Evolutionary conservation across 2,329 filamentous ascomycete species (phyloP).

Genomic region (Cercospora sp.): DNA sequence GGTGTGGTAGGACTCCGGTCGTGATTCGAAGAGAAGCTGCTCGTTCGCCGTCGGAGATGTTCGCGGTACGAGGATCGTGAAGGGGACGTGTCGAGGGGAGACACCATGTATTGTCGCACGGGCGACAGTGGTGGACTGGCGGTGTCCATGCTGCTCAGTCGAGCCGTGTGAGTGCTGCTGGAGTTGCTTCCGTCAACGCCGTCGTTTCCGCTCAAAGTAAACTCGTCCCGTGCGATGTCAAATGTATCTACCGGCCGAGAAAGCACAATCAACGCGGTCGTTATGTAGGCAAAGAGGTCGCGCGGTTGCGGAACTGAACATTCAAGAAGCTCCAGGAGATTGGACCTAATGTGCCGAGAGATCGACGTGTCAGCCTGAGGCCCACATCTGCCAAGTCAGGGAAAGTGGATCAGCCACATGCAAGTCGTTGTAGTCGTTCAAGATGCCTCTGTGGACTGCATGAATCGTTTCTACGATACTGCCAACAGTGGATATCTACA

Average conservation of each 20-base stretch:
- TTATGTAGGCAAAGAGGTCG: not conserved
- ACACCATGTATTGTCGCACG: conserved; percentile 44
- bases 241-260: not conserved
- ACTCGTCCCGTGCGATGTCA: not conserved
- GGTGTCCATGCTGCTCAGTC: conserved; percentile 24
- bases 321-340: not conserved
- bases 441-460: not conserved
- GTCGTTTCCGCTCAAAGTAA: not conserved
- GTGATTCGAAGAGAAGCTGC: conserved; percentile 46
- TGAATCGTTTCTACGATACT: not conserved
- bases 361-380: not conserved
- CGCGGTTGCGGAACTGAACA: not conserved
- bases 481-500: not conserved
- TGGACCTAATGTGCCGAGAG: not conserved
- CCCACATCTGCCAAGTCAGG: not conserved
- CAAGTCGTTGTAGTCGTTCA: not conserved
- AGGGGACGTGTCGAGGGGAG: conserved; percentile 46
- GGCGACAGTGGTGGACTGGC: conserved; percentile 48
- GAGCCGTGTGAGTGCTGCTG: not conserved
- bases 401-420: not conserved
- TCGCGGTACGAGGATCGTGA: conserved; percentile 34
- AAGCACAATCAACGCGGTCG: not conserved
- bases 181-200: not conserved
- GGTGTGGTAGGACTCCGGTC: conserved; percentile 48
- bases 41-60: conserved; percentile 36